phyloP scores from a whole-genome alignment of 805 yeast genomes.

The Sugiyamaella qingdaonensis region DNA sequence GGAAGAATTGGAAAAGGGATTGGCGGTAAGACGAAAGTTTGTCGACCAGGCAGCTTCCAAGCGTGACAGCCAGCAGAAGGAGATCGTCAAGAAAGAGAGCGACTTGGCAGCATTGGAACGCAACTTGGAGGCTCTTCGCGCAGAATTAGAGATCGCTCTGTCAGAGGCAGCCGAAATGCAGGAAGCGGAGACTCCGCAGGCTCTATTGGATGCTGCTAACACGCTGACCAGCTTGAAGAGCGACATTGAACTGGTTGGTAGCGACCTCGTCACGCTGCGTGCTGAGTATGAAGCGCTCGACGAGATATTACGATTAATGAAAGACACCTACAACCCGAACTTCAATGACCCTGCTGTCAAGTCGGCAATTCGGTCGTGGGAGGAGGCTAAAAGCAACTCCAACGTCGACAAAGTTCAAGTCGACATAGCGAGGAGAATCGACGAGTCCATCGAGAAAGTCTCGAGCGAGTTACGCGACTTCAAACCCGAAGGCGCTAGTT shows the following conservation, averaged over 20 bases:
- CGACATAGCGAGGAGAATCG: conserved; percentile 9
- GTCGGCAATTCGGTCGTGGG: conserved; percentile 50
- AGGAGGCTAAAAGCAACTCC: conserved; percentile 29
- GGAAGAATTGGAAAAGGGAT: conserved; percentile 34
- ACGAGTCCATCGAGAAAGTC: not conserved
- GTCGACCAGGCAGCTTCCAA: conserved; percentile 29
- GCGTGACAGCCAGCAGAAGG: conserved; percentile 21
- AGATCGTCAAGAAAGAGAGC: conserved; percentile 20
- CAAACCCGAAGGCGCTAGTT: not conserved
- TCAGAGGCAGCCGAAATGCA: conserved; percentile 12
- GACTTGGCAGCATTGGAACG: conserved; percentile 22
- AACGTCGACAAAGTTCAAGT: conserved; percentile 1
- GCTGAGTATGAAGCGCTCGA: conserved; percentile 11
- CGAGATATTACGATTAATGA: conserved; percentile 45
- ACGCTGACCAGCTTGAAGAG: not conserved
- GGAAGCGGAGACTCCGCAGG: conserved; percentile 15
- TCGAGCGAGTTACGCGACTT: not conserved
- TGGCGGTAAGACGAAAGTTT: conserved; percentile 32
- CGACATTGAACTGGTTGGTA: not conserved
- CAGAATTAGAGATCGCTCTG: conserved; percentile 31
- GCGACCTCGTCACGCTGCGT: not conserved
- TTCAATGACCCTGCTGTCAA: conserved; percentile 87
- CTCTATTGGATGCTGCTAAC: conserved; percentile 13
- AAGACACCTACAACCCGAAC: conserved; percentile 67
- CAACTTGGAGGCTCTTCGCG: conserved; percentile 25